Percentiles rank a stretch among this genome's conserved stretches.
Evolutionary conservation across 176 grass and related monocot genomes (phyloP).

Genomic region (Aegilops bicornis): DNA sequence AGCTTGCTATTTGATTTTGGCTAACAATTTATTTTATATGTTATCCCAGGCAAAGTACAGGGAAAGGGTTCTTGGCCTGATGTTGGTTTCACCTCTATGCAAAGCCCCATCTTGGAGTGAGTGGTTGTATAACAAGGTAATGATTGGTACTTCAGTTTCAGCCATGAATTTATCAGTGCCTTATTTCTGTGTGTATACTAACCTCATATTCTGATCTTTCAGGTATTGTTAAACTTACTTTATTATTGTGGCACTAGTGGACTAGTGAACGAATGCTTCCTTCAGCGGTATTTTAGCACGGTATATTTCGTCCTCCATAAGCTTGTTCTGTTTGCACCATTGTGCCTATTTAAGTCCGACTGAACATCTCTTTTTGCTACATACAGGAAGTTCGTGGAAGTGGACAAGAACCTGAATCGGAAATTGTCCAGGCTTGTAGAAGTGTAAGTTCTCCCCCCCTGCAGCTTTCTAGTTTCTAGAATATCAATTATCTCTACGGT

Average conservation of each 20-base stretch:
- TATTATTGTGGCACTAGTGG: constrained; percentile 94
- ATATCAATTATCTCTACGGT: neutral
- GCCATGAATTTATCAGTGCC: neutral
- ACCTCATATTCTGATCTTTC: neutral
- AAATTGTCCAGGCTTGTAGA: constrained; percentile 95
- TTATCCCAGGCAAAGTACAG: constrained; percentile 66
- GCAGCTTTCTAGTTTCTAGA: constrained; percentile 5
- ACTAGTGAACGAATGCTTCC: constrained; percentile 83
- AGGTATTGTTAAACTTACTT: constrained; percentile 85
- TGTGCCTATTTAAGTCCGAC: constrained; percentile 4
- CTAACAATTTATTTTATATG: constrained; percentile 23
- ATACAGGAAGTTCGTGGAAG: constrained; percentile 81
- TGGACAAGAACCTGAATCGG: constrained; percentile 79
- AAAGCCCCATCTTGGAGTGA: constrained; percentile 97
- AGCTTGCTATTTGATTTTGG: neutral
- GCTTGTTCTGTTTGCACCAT: neutral
- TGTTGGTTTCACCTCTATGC: constrained; percentile 93
- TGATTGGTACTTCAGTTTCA: neutral
- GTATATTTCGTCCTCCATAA: constrained; percentile 35
- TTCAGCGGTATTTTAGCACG: constrained; percentile 96
- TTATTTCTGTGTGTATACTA: neutral
- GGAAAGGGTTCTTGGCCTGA: constrained; percentile 81
- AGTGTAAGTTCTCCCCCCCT: constrained; percentile 55
- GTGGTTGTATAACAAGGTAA: constrained; percentile 95
- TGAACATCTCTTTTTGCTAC: constrained; percentile 17